Evolutionary conservation across 2,329 filamentous ascomycete species (phyloP).

Genomic region (Aspergillus nomiae): DNA sequence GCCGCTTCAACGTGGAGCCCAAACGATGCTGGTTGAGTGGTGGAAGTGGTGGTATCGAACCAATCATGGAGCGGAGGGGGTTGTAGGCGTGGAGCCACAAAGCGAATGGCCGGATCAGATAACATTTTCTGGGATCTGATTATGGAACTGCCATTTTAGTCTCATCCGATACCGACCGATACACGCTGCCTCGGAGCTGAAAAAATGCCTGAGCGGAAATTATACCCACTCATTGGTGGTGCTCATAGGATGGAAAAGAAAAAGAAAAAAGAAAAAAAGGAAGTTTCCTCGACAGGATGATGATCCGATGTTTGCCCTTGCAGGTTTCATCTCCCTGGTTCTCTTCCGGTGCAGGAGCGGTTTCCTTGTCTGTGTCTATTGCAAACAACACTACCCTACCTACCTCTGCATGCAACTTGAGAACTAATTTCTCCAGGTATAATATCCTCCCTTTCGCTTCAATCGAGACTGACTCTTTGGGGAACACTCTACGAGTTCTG

Average conservation of each 20-base stretch:
- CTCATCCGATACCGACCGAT: neutral
- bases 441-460: neutral
- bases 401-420: neutral
- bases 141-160: slow-evolving; percentile 10
- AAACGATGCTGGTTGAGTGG: neutral
- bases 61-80: neutral
- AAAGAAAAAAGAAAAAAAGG: neutral
- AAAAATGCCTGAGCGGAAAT: slow-evolving; percentile 2
- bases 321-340: neutral
- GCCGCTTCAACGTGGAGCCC: slow-evolving; percentile 5
- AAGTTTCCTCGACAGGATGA: neutral
- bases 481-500: neutral
- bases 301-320: neutral
- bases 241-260: neutral
- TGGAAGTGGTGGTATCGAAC: neutral
- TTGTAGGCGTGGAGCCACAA: neutral
- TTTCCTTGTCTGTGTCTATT: neutral
- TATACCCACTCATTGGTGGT: neutral
- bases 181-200: neutral
- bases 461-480: neutral
- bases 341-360: neutral
- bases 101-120: slow-evolving; percentile 13
- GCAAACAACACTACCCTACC: neutral
- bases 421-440: neutral
- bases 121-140: neutral